These are phyloP conservation scores for Avena sativa DNA, from an alignment of 176 grass and related monocot genomes.

Conservation along the genomic window DNA sequence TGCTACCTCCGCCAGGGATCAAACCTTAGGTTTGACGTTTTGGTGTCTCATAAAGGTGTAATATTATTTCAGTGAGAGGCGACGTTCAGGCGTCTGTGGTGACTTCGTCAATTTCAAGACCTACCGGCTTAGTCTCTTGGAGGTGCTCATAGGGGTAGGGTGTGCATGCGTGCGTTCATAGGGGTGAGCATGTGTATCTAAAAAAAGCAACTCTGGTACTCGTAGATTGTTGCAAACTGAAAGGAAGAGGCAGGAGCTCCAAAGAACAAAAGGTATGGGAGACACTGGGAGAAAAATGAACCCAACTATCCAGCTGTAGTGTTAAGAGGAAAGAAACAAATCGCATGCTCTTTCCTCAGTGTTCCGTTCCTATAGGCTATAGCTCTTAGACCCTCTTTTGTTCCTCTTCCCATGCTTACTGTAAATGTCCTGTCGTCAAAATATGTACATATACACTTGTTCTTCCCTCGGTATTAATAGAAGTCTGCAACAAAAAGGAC, in stretches of 20 bases:
- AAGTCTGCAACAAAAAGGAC: background rate
- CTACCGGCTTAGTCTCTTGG: too few species aligned
- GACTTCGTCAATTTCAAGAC: too few species aligned
- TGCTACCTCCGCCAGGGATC: too few species aligned
- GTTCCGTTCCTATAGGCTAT: background rate
- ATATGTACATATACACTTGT: background rate
- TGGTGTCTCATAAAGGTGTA: too few species aligned
- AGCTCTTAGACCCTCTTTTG: background rate
- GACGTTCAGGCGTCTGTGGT: too few species aligned
- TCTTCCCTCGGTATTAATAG: background rate
- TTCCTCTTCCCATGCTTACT: background rate
- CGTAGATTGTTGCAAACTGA: background rate
- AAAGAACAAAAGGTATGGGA: background rate
- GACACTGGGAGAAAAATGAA: background rate
- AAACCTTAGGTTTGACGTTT: too few species aligned
- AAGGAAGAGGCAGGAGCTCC: background rate
- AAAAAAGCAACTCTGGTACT: background rate
- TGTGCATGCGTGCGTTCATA: too few species aligned
- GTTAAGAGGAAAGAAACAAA: background rate
- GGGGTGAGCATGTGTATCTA: too few species aligned
- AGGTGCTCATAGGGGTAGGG: too few species aligned
- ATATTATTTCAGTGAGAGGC: too few species aligned
- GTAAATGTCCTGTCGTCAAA: background rate
- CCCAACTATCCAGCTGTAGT: background rate
- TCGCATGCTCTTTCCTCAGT: background rate